These are phyloP conservation scores for Ophiostoma sp. DNA, from an alignment of 2,329 filamentous ascomycete species.

Conservation along the genomic window DNA sequence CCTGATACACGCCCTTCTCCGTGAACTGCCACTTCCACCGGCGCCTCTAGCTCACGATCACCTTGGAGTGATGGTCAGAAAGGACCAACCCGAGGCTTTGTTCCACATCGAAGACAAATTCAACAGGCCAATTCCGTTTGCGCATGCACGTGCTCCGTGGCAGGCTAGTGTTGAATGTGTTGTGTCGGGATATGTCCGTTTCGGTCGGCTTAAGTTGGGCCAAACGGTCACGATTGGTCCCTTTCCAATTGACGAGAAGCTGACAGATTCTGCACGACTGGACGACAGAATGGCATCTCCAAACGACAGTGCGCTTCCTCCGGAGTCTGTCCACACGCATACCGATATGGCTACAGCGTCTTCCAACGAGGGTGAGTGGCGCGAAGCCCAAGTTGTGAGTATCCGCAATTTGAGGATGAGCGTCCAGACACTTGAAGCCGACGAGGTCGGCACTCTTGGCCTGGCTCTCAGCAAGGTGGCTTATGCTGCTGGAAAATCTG, in stretches of 20 bases:
- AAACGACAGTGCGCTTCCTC: slow-evolving; percentile 26
- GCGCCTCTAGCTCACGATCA: slow-evolving; percentile 50
- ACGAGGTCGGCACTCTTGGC: slow-evolving; percentile 86
- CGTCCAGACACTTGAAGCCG: slow-evolving; percentile 66
- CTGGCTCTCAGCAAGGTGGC: slow-evolving; percentile 50
- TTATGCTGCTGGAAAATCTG: slow-evolving; percentile 23
- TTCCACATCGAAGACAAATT: slow-evolving; percentile 94
- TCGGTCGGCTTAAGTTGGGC: slow-evolving; percentile 70
- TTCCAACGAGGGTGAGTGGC: slow-evolving; percentile 64
- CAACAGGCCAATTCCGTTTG: slow-evolving; percentile 61
- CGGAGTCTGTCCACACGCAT: background rate
- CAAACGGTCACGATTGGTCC: slow-evolving; percentile 76
- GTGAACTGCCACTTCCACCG: slow-evolving; percentile 65
- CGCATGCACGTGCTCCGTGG: slow-evolving; percentile 34
- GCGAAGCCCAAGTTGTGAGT: slow-evolving; percentile 72
- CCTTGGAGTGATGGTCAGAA: slow-evolving; percentile 51
- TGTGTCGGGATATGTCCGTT: slow-evolving; percentile 77
- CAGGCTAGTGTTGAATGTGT: slow-evolving; percentile 57
- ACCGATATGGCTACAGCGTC: slow-evolving; percentile 41
- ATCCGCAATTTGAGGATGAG: slow-evolving; percentile 83
- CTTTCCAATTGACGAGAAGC: slow-evolving; percentile 56
- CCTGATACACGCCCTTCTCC: slow-evolving; percentile 74
- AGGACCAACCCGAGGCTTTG: slow-evolving; percentile 57
- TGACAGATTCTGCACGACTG: slow-evolving; percentile 39
- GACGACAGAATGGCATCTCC: slow-evolving; percentile 46